Percentiles rank a stretch among this genome's conserved stretches.
These are phyloP conservation scores for Veloboletus limbatus DNA, from an alignment of 1,284 basidiomycete species.

Conservation along the genomic window DNA sequence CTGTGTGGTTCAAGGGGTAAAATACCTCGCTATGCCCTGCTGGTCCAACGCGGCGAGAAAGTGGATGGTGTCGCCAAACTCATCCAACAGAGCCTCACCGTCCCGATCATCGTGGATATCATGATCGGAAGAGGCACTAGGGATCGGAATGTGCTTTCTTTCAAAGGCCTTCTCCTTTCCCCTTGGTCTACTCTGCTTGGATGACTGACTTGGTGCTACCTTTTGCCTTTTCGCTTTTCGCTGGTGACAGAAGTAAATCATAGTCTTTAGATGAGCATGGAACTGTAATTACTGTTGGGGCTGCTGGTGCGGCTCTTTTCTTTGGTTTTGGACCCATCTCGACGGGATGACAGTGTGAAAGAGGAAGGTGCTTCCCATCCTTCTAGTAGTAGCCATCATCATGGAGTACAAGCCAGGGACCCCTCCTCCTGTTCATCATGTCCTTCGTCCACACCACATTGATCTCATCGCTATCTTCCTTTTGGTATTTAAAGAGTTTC, in stretches of 20 bases:
- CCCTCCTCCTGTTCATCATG: slow-evolving; percentile 58
- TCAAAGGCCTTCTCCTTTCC: slow-evolving; percentile 62
- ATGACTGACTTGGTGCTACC: slow-evolving; percentile 21
- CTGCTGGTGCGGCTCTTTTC: slow-evolving; percentile 35
- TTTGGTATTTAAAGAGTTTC: slow-evolving; percentile 55
- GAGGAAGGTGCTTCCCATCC: slow-evolving; percentile 28
- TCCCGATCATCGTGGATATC: slow-evolving; percentile 51
- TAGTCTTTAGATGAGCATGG: background rate
- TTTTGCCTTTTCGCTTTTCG: slow-evolving; percentile 48
- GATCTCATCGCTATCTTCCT: slow-evolving; percentile 59
- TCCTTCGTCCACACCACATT: slow-evolving; percentile 71
- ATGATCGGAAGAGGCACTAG: slow-evolving; percentile 34
- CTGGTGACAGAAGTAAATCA: slow-evolving; percentile 26
- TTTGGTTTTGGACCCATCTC: slow-evolving; percentile 29
- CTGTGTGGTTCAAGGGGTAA: slow-evolving; percentile 5
- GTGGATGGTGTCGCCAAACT: slow-evolving; percentile 52
- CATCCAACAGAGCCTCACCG: slow-evolving; percentile 56
- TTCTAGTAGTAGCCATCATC: no score
- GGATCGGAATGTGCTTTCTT: slow-evolving; percentile 60
- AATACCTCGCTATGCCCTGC: slow-evolving; percentile 69
- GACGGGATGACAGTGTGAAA: slow-evolving; percentile 15
- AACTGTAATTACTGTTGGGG: slow-evolving; percentile 30
- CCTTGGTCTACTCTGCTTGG: slow-evolving; percentile 37
- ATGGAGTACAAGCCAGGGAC: slow-evolving; percentile 34
- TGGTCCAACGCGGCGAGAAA: slow-evolving; percentile 67